These are phyloP conservation scores for Aphanomyces euteiches DNA, from an alignment of 352 stramenopile genomes.

Conservation along the genomic window DNA sequence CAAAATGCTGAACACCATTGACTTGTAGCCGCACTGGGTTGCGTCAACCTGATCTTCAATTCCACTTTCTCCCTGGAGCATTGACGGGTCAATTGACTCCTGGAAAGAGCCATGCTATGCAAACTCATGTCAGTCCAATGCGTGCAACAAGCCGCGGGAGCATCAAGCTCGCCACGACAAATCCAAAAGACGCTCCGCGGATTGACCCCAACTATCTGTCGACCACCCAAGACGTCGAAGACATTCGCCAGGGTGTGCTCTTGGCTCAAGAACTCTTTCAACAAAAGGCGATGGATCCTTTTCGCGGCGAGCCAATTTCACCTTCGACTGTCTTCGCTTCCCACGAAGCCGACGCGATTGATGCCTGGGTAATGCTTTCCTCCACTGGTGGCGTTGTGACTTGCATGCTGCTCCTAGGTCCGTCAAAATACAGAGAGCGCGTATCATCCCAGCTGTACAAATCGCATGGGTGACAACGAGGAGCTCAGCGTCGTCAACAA, in stretches of 20 bases:
- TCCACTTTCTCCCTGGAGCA: constrained; percentile 85
- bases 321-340: constrained; percentile 47
- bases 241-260: constrained; percentile 72
- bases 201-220: constrained; percentile 89
- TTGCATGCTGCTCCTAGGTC: constrained; percentile 30
- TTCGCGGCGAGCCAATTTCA: constrained; percentile 74
- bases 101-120: constrained; percentile 68
- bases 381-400: too few species aligned
- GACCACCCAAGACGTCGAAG: constrained; percentile 67
- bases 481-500: constrained; percentile 86
- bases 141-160: constrained; percentile 79
- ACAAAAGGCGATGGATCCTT: constrained; percentile 80
- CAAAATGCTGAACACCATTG: not conserved
- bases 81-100: constrained; percentile 67
- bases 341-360: constrained; percentile 67
- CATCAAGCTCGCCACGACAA: constrained; percentile 69
- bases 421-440: constrained; percentile 78
- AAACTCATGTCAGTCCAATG: constrained; percentile 86
- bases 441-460: constrained; percentile 88
- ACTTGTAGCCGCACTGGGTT: constrained; percentile 55
- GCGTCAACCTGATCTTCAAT: constrained; percentile 83
- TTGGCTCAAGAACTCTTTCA: constrained; percentile 86
- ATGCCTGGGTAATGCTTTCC: constrained; percentile 51
- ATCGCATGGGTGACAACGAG: constrained; percentile 77
- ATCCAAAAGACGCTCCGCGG: constrained; percentile 71